Conservation (phyloP, 148 eudicot genomes). For the Drosera capensis region DNA sequence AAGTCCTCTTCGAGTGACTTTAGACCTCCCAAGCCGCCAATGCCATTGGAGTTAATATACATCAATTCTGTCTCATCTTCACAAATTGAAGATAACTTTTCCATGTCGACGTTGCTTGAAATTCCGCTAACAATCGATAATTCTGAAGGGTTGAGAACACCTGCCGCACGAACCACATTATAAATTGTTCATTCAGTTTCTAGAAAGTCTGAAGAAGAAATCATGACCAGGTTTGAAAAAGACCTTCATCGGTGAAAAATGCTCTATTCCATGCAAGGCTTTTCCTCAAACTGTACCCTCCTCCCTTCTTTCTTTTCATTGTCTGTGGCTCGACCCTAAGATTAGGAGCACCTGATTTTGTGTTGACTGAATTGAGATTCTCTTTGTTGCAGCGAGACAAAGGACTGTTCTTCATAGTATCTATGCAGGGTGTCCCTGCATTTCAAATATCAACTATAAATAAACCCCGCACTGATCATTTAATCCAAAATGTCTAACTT, state of each 20-base stretch:
- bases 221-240: not conserved
- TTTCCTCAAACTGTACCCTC: conserved; percentile 67
- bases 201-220: not conserved
- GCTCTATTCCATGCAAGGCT: conserved; percentile 98
- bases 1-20: conserved; percentile 15
- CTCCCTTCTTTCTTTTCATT: conserved; percentile 68
- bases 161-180: conserved; percentile 20
- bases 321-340: conserved; percentile 47
- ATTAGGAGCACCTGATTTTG: conserved; percentile 27
- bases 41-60: conserved; percentile 8
- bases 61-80: conserved; percentile 23
- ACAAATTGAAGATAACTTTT: conserved; percentile 23
- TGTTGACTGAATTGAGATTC: conserved; percentile 24
- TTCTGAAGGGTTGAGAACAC: conserved; percentile 65
- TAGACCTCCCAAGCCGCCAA: conserved; percentile 10
- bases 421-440: too few relatives aligned
- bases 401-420: too few relatives aligned
- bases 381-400: conserved; percentile 80
- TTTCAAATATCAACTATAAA: too few relatives aligned
- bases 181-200: conserved; percentile 1
- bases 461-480: too few relatives aligned
- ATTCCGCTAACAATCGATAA: conserved; percentile 59
- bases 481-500: too few relatives aligned
- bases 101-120: conserved; percentile 16
- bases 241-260: conserved; percentile 90